Base-by-base conservation (phyloP, 768 basidiomycete species). In the Collybia nuda region DNA sequence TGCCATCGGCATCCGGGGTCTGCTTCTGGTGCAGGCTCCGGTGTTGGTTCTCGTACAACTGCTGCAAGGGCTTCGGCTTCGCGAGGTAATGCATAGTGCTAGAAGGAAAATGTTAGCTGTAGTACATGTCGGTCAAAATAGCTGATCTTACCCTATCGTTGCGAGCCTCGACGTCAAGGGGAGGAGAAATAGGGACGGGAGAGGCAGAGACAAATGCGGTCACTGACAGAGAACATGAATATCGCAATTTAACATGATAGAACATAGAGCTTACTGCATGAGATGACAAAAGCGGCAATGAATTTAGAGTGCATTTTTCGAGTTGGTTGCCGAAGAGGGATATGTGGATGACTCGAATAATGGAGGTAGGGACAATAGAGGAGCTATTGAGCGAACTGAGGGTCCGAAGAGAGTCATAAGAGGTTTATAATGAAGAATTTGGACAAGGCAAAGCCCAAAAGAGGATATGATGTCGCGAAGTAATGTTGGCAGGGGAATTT, bases 131-230 rank as follows among this genome's bases (percentile, higher is more conserved):
- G 3, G 14, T 32, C 14, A 11, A 14, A 32, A 11, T 32, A 32
- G 14, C 3, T 11, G 12, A 32, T 7, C 32, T 32, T 14, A 32
- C 32, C 32, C 32, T 32, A 32, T 32, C 9, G 9, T 11, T 32
- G 32, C 32, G 32, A 11, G 56, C 56, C 39, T 51, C 56, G 24
- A 60, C 56, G 32, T 60, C 58, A 29, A 57, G 53, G 17, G 56
- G 51, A 35, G 54, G 56, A 8, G 54, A 29, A 22, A 53, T 44
- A 28, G 56, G 58, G 18, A 60, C 35, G 17, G 56, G 59, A 9
- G 48, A 48, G n/a, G 54, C 59, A 22, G 38, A 50, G 23, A 26
- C 50, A 45, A 43, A 41, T 18, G 40, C 44, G 14, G 52, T 35
- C 56, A 55, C 59, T 60, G 47, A 12, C 35, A 21, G 3, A 12